Evolutionary conservation across 192 early-diverging fungal genomes (phyloP).

Genomic region (Coemansia sp.): DNA sequence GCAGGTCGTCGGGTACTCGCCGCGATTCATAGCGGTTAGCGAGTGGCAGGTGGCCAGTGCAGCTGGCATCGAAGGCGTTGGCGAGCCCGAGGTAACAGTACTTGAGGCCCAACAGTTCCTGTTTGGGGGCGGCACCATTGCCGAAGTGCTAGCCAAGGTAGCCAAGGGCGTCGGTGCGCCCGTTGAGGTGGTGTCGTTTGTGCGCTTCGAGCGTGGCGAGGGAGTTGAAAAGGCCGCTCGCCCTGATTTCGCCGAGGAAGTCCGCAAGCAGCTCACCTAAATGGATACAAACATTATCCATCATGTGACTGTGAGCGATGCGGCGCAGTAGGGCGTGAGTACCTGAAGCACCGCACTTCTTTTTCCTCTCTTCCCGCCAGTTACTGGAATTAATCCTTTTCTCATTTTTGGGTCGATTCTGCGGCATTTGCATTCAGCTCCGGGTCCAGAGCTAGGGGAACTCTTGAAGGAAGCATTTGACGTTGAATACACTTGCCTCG

Average conservation of each 20-base stretch:
- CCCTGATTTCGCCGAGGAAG: slow-evolving; percentile 80
- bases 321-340: slow-evolving; percentile 1
- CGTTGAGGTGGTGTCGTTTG: slow-evolving; percentile 65
- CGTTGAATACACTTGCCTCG: not conserved
- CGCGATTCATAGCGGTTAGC: slow-evolving; percentile 49
- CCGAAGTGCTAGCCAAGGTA: slow-evolving; percentile 57
- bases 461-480: not conserved
- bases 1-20: slow-evolving; percentile 82
- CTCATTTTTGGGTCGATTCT: not conserved
- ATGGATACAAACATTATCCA: not conserved
- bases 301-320: not conserved
- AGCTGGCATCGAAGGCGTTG: slow-evolving; percentile 2
- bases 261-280: slow-evolving; percentile 53
- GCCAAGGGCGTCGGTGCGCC: slow-evolving; percentile 51
- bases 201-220: slow-evolving; percentile 81
- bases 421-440: not conserved
- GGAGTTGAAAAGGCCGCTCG: slow-evolving; percentile 73
- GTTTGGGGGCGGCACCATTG: slow-evolving; percentile 69
- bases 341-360: not conserved
- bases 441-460: not conserved
- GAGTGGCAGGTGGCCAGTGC: slow-evolving; percentile 51
- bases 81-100: slow-evolving; percentile 44
- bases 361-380: not conserved
- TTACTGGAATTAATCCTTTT: not conserved
- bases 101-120: slow-evolving; percentile 73